Conservation (phyloP, 805 yeast genomes). For the Pichia thaimueangensis region DNA sequence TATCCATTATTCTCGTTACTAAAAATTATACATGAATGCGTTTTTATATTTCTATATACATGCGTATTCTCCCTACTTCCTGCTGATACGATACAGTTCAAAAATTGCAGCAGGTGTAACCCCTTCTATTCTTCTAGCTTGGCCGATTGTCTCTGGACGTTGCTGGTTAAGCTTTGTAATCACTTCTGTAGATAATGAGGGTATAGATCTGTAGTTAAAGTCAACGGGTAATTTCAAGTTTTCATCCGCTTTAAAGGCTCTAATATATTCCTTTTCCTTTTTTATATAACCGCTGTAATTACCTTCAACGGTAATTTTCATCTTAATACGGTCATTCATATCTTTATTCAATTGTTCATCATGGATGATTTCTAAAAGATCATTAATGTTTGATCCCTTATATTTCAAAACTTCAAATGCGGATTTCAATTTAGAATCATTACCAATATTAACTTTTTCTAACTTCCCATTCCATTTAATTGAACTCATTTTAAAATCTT, state of each 20-base stretch:
- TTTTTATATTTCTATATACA: not conserved
- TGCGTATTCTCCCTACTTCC: conserved; percentile 19
- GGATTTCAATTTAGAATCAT: conserved; percentile 45
- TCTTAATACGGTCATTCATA: conserved; percentile 40
- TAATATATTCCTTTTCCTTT: conserved; percentile 64
- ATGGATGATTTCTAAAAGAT: conserved; percentile 33
- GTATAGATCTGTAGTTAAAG: conserved; percentile 52
- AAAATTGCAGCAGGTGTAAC: conserved; percentile 90
- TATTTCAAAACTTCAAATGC: conserved; percentile 72
- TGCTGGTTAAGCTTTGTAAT: conserved; percentile 60
- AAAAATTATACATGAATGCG: not conserved
- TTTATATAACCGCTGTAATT: conserved; percentile 74
- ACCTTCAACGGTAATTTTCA: conserved; percentile 71
- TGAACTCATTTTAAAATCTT: conserved; percentile 42
- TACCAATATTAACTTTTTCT: conserved; percentile 43
- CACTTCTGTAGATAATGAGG: conserved; percentile 72
- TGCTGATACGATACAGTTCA: conserved; percentile 59
- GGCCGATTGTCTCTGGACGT: conserved; percentile 88
- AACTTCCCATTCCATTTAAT: conserved; percentile 54
- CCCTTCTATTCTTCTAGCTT: conserved; percentile 91
- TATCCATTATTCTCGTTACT: too few species aligned
- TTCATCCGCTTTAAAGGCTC: conserved; percentile 83
- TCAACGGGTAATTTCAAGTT: conserved; percentile 59
- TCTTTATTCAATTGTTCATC: conserved; percentile 18
- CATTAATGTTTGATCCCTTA: conserved; percentile 33